phyloP scores from a whole-genome alignment of 2,329 filamentous ascomycete genomes.

The Fonsecaea nubica region DNA sequence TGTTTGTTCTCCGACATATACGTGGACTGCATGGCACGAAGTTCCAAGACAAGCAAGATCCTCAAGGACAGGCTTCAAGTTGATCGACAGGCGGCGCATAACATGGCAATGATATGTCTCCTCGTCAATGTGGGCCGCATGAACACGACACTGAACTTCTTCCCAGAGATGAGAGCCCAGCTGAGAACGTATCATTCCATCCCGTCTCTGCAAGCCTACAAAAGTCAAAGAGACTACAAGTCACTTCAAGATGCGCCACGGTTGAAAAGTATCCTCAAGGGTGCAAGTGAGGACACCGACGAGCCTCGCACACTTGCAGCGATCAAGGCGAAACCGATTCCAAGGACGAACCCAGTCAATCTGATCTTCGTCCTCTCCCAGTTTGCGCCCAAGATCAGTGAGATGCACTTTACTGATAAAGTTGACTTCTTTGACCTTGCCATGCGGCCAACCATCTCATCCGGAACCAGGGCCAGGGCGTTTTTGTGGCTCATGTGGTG shows the following conservation, averaged over 20 bases:
- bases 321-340: slow-evolving; percentile 71
- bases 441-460: slow-evolving; percentile 85
- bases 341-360: slow-evolving; percentile 95
- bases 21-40: slow-evolving; percentile 97
- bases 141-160: slow-evolving; percentile 99
- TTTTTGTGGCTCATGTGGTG: slow-evolving; percentile 99
- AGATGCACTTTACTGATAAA: slow-evolving; percentile 83
- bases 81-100: slow-evolving; percentile 88
- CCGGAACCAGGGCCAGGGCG: slow-evolving; percentile 79
- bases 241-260: slow-evolving; percentile 95
- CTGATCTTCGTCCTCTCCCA: slow-evolving; percentile 93
- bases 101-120: slow-evolving; percentile 99
- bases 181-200: slow-evolving; percentile 98
- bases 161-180: slow-evolving; percentile 98
- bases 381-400: slow-evolving; percentile 87
- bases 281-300: slow-evolving; percentile 86
- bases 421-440: slow-evolving; percentile 96
- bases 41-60: slow-evolving; percentile 99
- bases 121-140: slow-evolving; percentile 96
- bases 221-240: slow-evolving; percentile 96
- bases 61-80: slow-evolving; percentile 94
- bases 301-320: slow-evolving; percentile 85
- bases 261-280: slow-evolving; percentile 95
- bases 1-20: slow-evolving; percentile 90
- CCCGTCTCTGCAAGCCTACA: slow-evolving; percentile 90